Percentiles rank a stretch among this genome's conserved stretches.
Conservation (phyloP, 176 grass and related monocot species). For the Musa schizocarpa region DNA sequence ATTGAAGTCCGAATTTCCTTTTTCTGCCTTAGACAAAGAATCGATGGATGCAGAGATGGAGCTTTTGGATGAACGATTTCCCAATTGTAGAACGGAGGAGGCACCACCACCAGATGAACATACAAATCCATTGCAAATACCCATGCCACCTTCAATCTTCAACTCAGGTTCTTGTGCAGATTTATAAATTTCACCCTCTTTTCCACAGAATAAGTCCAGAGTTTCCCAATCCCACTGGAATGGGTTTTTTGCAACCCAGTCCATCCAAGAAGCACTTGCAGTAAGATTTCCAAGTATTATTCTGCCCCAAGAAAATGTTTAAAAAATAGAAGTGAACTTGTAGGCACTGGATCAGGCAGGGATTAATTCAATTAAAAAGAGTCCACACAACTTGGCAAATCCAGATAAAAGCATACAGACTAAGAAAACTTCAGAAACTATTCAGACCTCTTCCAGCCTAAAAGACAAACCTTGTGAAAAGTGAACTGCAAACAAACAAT, state of each 20-base stretch:
- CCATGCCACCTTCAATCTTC: conserved; percentile 8
- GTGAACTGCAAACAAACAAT: no score
- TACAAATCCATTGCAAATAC: not conserved
- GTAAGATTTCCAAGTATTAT: not conserved
- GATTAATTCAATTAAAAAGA: not conserved
- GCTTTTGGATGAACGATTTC: conserved; percentile 46
- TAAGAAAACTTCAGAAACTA: no score
- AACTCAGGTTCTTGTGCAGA: conserved; percentile 18
- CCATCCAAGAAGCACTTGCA: not conserved
- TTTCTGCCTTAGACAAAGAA: conserved; percentile 3
- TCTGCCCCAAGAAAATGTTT: not conserved
- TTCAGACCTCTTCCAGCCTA: no score
- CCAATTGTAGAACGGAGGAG: conserved; percentile 41
- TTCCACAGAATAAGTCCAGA: not conserved
- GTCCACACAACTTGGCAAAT: not conserved
- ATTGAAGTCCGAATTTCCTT: conserved; percentile 32
- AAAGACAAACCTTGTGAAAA: no score
- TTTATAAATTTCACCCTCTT: conserved; percentile 13
- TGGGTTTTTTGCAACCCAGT: not conserved
- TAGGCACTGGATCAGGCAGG: not conserved
- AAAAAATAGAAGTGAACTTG: not conserved
- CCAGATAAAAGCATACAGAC: no score
- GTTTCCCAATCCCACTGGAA: conserved; percentile 8
- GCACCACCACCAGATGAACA: conserved; percentile 26
- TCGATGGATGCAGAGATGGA: conserved; percentile 32